phyloP scores from a whole-genome alignment of 1,284 basidiomycete genomes.

The Marasmius tenuissimus region DNA sequence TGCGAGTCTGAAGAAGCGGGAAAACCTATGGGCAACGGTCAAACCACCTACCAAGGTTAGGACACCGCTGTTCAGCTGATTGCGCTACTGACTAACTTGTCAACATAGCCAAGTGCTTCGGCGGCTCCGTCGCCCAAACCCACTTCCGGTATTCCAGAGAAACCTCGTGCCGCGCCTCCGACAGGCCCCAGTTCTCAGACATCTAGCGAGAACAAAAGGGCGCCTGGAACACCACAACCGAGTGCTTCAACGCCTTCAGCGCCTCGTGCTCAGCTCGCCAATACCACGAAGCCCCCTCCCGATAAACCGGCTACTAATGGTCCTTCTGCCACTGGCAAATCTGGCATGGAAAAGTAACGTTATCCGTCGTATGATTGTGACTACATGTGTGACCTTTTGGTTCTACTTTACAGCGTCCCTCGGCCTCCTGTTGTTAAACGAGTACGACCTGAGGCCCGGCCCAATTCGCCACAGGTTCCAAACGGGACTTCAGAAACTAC shows the following conservation, averaged over 20 bases:
- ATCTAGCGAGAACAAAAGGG: conserved; percentile 25
- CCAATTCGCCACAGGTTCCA: conserved; percentile 40
- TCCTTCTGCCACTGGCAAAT: conserved; percentile 39
- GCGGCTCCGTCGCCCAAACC: conserved; percentile 36
- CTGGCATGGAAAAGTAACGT: conserved; percentile 64
- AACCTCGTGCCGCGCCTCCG: conserved; percentile 34
- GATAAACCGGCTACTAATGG: conserved; percentile 21
- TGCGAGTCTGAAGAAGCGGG: conserved; percentile 69
- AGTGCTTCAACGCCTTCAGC: conserved; percentile 49
- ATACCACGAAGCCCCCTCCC: conserved; percentile 23
- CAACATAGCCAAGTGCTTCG: conserved; percentile 30
- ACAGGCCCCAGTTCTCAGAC: conserved; percentile 37
- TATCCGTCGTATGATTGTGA: neutral
- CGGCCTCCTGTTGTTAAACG: conserved; percentile 76
- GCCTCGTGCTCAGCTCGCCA: conserved; percentile 53
- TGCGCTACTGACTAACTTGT: neutral
- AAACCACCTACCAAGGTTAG: conserved; percentile 22
- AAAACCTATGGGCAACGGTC: conserved; percentile 55
- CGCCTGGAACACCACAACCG: conserved; percentile 28
- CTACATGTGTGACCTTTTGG: conserved; percentile 2
- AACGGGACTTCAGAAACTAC: conserved; percentile 23
- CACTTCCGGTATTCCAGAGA: conserved; percentile 34
- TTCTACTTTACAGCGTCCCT: conserved; percentile 50
- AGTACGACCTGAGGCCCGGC: conserved; percentile 53
- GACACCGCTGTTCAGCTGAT: neutral